Evolutionary conservation across 1,284 basidiomycete genomes (phyloP).

Genomic region (Cryptococcus wingfieldii): DNA sequence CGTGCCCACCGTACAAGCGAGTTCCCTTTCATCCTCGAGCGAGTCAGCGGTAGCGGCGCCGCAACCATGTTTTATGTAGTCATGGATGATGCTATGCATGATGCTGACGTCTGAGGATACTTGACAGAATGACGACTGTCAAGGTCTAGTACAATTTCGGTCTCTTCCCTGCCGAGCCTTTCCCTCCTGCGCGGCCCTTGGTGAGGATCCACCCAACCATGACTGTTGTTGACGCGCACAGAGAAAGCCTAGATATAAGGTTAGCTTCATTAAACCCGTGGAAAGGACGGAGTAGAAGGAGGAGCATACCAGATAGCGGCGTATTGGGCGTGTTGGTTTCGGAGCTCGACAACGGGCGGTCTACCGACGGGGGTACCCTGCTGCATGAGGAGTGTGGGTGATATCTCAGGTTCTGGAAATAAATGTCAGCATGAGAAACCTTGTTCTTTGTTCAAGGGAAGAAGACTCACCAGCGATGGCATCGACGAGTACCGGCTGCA

Average conservation of each 20-base stretch:
- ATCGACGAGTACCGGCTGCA: constrained; percentile 82
- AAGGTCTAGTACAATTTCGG: constrained; percentile 6
- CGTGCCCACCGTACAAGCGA: too few species aligned
- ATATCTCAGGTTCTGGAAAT: constrained; percentile 67
- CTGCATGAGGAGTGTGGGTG: constrained; percentile 60
- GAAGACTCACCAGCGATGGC: constrained; percentile 55
- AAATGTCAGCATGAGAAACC: neutral
- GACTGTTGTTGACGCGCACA: constrained; percentile 49
- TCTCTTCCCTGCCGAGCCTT: constrained; percentile 12
- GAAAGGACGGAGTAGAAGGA: constrained; percentile 44
- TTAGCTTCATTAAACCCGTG: neutral
- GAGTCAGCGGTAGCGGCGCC: too few species aligned
- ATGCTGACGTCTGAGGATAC: too few species aligned
- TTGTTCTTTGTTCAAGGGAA: neutral
- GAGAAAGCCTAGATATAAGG: constrained; percentile 46
- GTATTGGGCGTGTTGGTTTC: constrained; percentile 94
- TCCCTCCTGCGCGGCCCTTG: constrained; percentile 23
- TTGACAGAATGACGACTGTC: neutral
- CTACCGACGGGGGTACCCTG: constrained; percentile 83
- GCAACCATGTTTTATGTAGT: too few species aligned
- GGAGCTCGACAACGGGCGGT: constrained; percentile 75
- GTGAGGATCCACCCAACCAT: constrained; percentile 49
- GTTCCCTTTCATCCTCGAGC: too few species aligned
- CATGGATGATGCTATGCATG: too few species aligned
- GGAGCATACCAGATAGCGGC: constrained; percentile 78